phyloP scores from a whole-genome alignment of 352 stramenopile species.

The Pythium insidiosum region DNA sequence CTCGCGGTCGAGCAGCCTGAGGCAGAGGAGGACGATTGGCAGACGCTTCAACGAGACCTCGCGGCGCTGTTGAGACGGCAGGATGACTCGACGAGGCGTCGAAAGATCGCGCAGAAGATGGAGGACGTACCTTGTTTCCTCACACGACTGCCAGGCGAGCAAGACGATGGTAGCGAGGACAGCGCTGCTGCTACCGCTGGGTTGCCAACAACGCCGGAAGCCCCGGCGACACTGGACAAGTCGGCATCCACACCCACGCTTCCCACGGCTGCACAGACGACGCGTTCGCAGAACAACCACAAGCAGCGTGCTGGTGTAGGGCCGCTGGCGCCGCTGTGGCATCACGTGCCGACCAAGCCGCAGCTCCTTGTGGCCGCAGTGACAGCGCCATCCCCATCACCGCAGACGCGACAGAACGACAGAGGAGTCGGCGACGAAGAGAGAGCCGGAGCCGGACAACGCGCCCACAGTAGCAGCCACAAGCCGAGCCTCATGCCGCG shows the following conservation, averaged over 20 bases:
- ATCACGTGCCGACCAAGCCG: conserved; percentile 38
- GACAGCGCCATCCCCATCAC: neutral
- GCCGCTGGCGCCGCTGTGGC: conserved; percentile 20
- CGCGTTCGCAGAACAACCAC: neutral
- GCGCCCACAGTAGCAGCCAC: too few species aligned
- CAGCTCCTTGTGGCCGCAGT: conserved; percentile 24
- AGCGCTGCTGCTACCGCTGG: too few species aligned
- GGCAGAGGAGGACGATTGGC: conserved; percentile 20
- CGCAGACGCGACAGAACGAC: too few species aligned
- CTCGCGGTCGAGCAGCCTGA: too few species aligned
- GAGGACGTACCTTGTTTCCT: too few species aligned
- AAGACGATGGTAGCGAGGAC: too few species aligned
- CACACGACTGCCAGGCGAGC: too few species aligned
- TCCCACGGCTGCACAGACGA: too few species aligned
- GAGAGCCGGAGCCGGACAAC: too few species aligned
- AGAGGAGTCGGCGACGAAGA: too few species aligned
- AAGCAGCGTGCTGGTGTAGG: neutral
- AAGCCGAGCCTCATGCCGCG: too few species aligned
- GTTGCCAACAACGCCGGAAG: neutral
- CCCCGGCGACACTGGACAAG: neutral
- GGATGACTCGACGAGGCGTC: neutral
- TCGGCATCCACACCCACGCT: neutral
- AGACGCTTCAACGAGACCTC: conserved; percentile 23
- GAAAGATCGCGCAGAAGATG: too few species aligned
- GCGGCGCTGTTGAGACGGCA: conserved; percentile 21